phyloP scores from a whole-genome alignment of 1,284 basidiomycete genomes.

The Agaricales sp. region DNA sequence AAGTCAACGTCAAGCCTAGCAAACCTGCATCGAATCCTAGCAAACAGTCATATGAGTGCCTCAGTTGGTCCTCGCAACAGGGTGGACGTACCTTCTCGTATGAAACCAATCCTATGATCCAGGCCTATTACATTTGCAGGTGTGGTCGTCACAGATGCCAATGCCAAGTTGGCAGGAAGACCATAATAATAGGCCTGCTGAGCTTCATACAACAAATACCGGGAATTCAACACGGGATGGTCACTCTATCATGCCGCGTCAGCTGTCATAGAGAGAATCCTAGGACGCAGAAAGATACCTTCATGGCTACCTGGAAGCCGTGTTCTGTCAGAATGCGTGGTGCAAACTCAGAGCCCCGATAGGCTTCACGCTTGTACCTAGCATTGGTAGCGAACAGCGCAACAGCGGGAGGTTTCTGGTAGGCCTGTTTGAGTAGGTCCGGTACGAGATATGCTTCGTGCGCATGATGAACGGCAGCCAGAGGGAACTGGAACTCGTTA shows the following conservation, averaged over 20 bases:
- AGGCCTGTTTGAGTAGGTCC: slow-evolving; percentile 45
- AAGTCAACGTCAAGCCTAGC: slow-evolving; percentile 8
- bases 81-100: slow-evolving; percentile 26
- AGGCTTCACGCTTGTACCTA: slow-evolving; percentile 52
- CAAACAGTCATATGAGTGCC: slow-evolving; percentile 2
- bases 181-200: slow-evolving; percentile 66
- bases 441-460: slow-evolving; percentile 56
- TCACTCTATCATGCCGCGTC: slow-evolving; percentile 29
- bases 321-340: slow-evolving; percentile 51
- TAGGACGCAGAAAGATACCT: slow-evolving; percentile 21
- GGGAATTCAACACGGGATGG: slow-evolving; percentile 51
- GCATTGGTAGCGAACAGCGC: slow-evolving; percentile 47
- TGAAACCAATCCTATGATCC: slow-evolving; percentile 57
- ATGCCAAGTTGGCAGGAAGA: slow-evolving; percentile 33
- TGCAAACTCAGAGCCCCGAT: slow-evolving; percentile 44
- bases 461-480: slow-evolving; percentile 57
- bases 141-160: slow-evolving; percentile 55
- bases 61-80: background rate
- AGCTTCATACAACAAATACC: slow-evolving; percentile 66
- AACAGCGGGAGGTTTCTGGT: slow-evolving; percentile 37
- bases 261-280: background rate
- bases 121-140: slow-evolving; percentile 58
- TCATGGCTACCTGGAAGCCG: slow-evolving; percentile 52
- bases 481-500: slow-evolving; percentile 57
- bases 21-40: slow-evolving; percentile 36